Base-by-base conservation (phyloP, 345 rosid genomes). In the Psidium friedrichsthalianum region DNA sequence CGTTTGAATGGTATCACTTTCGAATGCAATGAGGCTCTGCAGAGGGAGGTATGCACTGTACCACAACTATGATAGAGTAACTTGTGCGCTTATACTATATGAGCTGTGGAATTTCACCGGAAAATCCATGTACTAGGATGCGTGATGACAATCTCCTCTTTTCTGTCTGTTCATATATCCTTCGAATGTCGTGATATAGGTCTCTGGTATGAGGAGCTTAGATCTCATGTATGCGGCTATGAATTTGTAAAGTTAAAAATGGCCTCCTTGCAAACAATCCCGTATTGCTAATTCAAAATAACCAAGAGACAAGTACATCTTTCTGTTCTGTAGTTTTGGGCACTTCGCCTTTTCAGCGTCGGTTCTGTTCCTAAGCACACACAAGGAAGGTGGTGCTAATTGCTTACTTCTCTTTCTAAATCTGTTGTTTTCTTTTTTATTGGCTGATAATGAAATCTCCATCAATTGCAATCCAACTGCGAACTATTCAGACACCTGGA, bases 161-260 rank as follows among this genome's bases (percentile, higher is more conserved):
- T 61, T 59, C 3, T n/a, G 3, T 59, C 2, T 13, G 40, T 21
- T 55, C 3, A 21, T 56, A 8, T 56, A 16, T 56, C 24, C 22
- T 58, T n/a, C 2, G 29, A 57, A 57, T 25, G 7, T 57, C 25
- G 16, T n/a, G 16, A 12, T 58, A 58, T n/a, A 12, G 16, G 8
- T 58, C n/a, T 5, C 0, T 58, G 0, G 13, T 58, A 57, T 0
- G 2, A 12, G 0, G 1, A n/a, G 18, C 69, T 12, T n/a, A n/a
- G 15, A 12, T 24, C 16, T 58, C 16, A 58, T 12, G 4, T 58
- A 58, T 59, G 36, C 1, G 8, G 2, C 36, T 0, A 25, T 25
- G 0, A 57, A 57, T 11, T 57, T 57, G 64, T 59, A 27, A 27
- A 59, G 40, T 27, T 27, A 27, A n/a, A 27, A 27, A 12, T 27